Evolutionary conservation across 2,329 filamentous ascomycete genomes (phyloP).

Genomic region (Lithohypha guttulata): DNA sequence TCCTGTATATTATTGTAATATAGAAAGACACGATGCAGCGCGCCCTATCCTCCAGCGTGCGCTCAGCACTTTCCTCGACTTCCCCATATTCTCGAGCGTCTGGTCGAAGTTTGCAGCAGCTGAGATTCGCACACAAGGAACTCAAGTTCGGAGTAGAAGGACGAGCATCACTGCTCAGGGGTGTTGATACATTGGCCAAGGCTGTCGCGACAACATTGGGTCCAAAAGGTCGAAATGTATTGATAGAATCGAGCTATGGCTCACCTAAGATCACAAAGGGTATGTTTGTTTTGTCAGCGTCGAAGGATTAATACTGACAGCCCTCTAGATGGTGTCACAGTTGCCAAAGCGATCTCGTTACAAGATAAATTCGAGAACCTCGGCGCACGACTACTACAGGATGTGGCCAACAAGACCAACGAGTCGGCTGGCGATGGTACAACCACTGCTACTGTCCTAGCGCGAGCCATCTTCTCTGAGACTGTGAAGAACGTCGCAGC

Average conservation of each 20-base stretch:
- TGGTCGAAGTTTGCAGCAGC: slow-evolving; percentile 67
- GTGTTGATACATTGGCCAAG: slow-evolving; percentile 93
- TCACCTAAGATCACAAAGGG: slow-evolving; percentile 99
- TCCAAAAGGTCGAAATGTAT: slow-evolving; percentile 94
- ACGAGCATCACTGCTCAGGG: slow-evolving; percentile 75
- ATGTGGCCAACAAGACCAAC: slow-evolving; percentile 98
- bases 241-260: slow-evolving; percentile 97
- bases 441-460: slow-evolving; percentile 93
- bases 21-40: slow-evolving; percentile 69
- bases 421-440: slow-evolving; percentile 98
- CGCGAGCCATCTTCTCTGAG: slow-evolving; percentile 97
- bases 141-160: slow-evolving; percentile 97
- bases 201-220: slow-evolving; percentile 93
- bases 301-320: slow-evolving; percentile 15
- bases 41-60: slow-evolving; percentile 69
- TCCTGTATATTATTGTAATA: slow-evolving; percentile 10
- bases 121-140: slow-evolving; percentile 81
- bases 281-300: slow-evolving; percentile 35
- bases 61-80: slow-evolving; percentile 69
- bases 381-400: slow-evolving; percentile 88
- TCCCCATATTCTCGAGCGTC: slow-evolving; percentile 45
- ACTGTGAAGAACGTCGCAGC: slow-evolving; percentile 99
- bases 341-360: slow-evolving; percentile 78
- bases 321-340: slow-evolving; percentile 67
- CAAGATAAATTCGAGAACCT: slow-evolving; percentile 99